phyloP scores from a whole-genome alignment of 345 rosid species.

The Ricinus communis region DNA sequence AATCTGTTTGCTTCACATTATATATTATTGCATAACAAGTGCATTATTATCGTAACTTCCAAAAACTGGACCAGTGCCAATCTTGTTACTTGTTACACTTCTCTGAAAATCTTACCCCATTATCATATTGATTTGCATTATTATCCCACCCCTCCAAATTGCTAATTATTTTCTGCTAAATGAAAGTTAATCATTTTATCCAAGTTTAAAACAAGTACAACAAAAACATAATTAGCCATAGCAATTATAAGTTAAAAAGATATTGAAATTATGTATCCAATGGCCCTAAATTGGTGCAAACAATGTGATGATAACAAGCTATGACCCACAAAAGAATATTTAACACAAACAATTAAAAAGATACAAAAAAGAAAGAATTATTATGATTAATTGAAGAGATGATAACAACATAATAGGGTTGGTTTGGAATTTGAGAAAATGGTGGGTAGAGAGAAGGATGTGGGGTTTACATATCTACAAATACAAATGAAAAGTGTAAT shows the following conservation, averaged over 20 bases:
- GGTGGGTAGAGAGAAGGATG: slow-evolving; percentile 42
- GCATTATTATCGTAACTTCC: slow-evolving; percentile 1
- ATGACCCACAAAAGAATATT: slow-evolving; percentile 5
- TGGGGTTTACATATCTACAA: slow-evolving; percentile 14
- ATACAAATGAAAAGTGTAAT: not conserved
- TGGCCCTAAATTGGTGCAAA: slow-evolving; percentile 13
- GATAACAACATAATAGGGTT: slow-evolving; percentile 43
- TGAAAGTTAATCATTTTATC: slow-evolving; percentile 10
- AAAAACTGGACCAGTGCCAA: not conserved
- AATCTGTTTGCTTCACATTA: slow-evolving; percentile 5
- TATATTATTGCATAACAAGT: slow-evolving; percentile 14
- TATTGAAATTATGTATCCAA: not conserved
- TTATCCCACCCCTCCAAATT: too few species aligned
- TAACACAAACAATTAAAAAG: not conserved
- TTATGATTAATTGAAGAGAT: slow-evolving; percentile 39
- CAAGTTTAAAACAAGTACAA: not conserved
- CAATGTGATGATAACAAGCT: not conserved
- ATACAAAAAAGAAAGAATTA: not conserved
- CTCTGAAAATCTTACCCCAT: slow-evolving; percentile 8
- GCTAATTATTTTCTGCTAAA: not conserved
- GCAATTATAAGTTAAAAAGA: not conserved
- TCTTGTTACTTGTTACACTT: slow-evolving; percentile 1
- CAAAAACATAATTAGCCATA: slow-evolving; percentile 1
- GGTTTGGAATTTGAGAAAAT: slow-evolving; percentile 59
- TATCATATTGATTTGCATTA: not conserved